Percentiles rank a stretch among this genome's conserved stretches.
These are phyloP conservation scores for Croton laevigatus DNA, from an alignment of 441 rosid genomes.

Conservation along the genomic window DNA sequence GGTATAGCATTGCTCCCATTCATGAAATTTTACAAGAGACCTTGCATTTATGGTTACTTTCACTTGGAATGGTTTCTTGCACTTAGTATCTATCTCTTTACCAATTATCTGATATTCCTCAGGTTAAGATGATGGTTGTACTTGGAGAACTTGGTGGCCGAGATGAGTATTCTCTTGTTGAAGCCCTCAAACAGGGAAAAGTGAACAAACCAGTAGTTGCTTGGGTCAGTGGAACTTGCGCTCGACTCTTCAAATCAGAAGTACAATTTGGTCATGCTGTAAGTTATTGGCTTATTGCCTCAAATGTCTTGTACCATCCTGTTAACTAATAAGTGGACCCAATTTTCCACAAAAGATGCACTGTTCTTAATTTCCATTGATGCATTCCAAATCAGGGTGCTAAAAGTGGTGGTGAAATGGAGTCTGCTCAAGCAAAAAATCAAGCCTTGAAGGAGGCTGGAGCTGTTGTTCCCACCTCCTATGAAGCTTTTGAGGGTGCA, in stretches of 20 bases:
- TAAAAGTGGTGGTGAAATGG: conserved; percentile 97
- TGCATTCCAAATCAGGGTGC: conserved; percentile 63
- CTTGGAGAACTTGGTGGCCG: conserved; percentile 97
- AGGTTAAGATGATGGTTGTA: conserved; percentile 91
- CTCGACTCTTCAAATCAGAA: conserved; percentile 92
- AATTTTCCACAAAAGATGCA: not conserved
- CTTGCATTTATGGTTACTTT: not conserved
- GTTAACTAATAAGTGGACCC: conserved; percentile 4
- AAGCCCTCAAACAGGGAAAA: conserved; percentile 91
- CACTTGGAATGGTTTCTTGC: not conserved
- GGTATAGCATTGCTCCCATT: conserved; percentile 35
- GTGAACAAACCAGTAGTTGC: conserved; percentile 94
- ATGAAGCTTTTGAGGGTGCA: conserved; percentile 70
- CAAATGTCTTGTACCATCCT: conserved; percentile 16
- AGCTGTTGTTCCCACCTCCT: conserved; percentile 93
- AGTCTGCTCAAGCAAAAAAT: conserved; percentile 98
- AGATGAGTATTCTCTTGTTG: conserved; percentile 93
- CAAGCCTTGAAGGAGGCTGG: conserved; percentile 85
- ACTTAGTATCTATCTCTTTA: conserved; percentile 1
- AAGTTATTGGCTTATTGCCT: conserved; percentile 39
- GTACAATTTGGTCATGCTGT: conserved; percentile 99
- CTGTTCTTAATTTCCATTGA: conserved; percentile 22
- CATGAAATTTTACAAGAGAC: not conserved
- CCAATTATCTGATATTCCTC: conserved; percentile 22
- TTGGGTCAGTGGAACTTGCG: conserved; percentile 99